Percentiles rank a stretch among this genome's conserved stretches.
phyloP scores from a whole-genome alignment of 129 eudicot species.

The Saposhnikovia divaricata region DNA sequence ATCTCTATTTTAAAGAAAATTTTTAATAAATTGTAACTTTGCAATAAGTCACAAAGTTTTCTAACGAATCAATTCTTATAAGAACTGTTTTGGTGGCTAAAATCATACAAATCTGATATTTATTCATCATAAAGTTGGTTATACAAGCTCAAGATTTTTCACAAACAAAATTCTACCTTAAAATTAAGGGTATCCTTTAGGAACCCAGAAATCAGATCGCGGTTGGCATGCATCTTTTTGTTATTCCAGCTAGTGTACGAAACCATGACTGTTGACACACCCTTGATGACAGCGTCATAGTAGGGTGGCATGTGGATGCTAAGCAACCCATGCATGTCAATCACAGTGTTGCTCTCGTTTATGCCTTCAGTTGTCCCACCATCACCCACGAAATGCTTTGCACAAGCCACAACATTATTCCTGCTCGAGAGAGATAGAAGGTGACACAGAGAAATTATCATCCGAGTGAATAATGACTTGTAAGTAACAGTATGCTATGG shows the following conservation, averaged over 20 bases:
- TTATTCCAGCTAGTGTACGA: constrained; percentile 88
- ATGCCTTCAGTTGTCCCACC: constrained; percentile 81
- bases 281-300: constrained; percentile 59
- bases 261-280: constrained; percentile 80
- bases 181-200: constrained; percentile 60
- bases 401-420: constrained; percentile 83
- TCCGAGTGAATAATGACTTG: background rate
- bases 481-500: background rate
- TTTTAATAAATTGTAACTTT: background rate
- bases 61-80: background rate
- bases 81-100: background rate
- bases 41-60: background rate
- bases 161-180: constrained; percentile 37
- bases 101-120: background rate
- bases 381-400: constrained; percentile 91
- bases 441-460: constrained; percentile 7
- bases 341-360: constrained; percentile 62
- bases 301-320: constrained; percentile 88
- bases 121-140: background rate
- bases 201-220: constrained; percentile 57
- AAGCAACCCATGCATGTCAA: constrained; percentile 49
- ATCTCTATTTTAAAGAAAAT: background rate
- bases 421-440: constrained; percentile 24
- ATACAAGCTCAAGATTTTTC: background rate
- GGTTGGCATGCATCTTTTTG: constrained; percentile 70